Percentiles rank a stretch among this genome's conserved stretches.
phyloP scores from a whole-genome alignment of 2,329 filamentous ascomycete species.

The Basipetospora chlamydospora region DNA sequence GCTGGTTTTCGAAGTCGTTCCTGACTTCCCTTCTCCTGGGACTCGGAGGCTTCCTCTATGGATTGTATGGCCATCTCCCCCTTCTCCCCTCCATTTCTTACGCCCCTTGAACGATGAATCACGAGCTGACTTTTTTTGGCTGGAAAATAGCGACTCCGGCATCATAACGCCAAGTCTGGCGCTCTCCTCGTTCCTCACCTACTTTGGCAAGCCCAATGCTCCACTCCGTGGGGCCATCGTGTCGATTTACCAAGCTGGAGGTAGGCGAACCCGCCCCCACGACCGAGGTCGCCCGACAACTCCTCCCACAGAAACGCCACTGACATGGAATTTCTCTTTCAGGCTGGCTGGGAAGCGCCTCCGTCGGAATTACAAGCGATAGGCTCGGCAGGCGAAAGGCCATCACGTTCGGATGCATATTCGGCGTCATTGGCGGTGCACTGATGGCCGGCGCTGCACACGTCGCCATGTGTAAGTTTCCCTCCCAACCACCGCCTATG shows the following conservation, averaged over 20 bases:
- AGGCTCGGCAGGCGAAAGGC: constrained; percentile 21
- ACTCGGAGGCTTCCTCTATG: constrained; percentile 25
- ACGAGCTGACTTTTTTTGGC: no score
- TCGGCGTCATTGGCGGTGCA: constrained; percentile 22
- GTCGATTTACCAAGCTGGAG: constrained; percentile 24
- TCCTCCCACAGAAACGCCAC: neutral
- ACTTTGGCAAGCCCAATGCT: constrained; percentile 20
- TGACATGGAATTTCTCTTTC: neutral
- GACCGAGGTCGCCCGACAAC: no score
- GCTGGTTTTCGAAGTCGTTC: constrained; percentile 23
- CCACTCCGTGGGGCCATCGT: constrained; percentile 23
- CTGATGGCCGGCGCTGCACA: constrained; percentile 26
- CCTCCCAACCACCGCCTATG: no score
- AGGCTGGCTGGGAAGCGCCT: constrained; percentile 26
- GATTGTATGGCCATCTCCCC: constrained; percentile 15
- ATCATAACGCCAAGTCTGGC: constrained; percentile 26
- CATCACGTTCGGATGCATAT: constrained; percentile 24
- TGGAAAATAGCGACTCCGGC: constrained; percentile 22
- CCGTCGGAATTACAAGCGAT: constrained; percentile 23
- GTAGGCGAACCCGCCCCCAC: constrained; percentile 8
- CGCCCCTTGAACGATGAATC: no score
- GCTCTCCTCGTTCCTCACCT: constrained; percentile 18
- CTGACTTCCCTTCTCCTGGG: constrained; percentile 23
- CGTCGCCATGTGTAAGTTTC: constrained; percentile 22
- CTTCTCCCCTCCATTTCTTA: no score